Evolutionary conservation across 2,329 filamentous ascomycete genomes (phyloP).

Genomic region (Arthroderma uncinatum): DNA sequence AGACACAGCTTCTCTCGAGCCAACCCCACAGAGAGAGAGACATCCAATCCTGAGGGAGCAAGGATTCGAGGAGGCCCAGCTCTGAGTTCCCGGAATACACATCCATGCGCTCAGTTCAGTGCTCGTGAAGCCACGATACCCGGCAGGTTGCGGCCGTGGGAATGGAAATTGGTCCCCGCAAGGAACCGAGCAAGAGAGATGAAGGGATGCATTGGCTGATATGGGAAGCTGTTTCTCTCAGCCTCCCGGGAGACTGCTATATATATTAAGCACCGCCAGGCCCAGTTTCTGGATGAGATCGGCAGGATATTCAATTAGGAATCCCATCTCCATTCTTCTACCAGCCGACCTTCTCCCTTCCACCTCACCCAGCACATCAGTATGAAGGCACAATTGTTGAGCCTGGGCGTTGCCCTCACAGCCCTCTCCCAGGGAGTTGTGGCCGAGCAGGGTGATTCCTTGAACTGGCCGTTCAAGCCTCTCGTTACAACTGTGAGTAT

Average conservation of each 20-base stretch:
- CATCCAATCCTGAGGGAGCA: neutral
- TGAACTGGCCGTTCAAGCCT: constrained; percentile 8
- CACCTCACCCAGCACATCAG: neutral
- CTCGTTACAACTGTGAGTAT: neutral
- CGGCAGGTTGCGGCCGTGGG: neutral
- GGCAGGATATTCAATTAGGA: neutral
- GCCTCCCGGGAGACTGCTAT: neutral
- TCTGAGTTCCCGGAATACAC: neutral
- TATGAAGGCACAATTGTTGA: constrained; percentile 2
- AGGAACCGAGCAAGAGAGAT: neutral
- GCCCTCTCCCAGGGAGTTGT: neutral
- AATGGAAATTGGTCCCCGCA: neutral
- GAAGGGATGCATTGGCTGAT: neutral
- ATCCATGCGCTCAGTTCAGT: neutral
- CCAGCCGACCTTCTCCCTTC: neutral
- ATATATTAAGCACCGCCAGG: neutral
- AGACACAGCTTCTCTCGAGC: neutral
- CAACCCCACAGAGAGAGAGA: neutral
- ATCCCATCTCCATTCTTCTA: neutral
- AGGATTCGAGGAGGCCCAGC: neutral
- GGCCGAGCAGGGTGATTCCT: neutral
- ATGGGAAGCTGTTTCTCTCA: neutral
- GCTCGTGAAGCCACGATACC: neutral
- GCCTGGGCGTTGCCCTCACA: neutral
- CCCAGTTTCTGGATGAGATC: neutral